phyloP scores from a whole-genome alignment of 106 monocot species.

The Dendrobium chrysotoxum region DNA sequence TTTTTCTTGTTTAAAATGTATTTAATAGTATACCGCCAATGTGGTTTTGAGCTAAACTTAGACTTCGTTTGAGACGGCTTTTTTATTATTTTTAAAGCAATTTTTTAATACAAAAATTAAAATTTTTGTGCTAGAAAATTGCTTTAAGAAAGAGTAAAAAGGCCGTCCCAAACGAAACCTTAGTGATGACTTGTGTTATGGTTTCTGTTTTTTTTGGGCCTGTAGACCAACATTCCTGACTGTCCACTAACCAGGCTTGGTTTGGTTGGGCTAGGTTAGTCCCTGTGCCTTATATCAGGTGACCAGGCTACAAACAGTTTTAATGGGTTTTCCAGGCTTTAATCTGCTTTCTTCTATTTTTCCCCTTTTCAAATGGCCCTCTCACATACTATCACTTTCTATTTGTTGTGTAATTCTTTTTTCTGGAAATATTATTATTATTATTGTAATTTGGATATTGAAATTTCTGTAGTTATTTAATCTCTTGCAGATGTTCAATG shows the following conservation, averaged over 20 bases:
- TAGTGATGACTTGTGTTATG: neutral
- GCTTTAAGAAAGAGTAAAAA: no score
- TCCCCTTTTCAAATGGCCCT: neutral
- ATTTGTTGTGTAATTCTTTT: neutral
- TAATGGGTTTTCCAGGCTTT: neutral
- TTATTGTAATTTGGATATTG: neutral
- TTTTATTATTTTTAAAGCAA: no score
- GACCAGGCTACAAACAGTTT: neutral
- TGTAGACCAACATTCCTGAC: neutral
- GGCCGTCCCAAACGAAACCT: neutral
- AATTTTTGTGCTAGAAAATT: no score
- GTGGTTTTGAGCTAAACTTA: neutral
- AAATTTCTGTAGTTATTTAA: neutral
- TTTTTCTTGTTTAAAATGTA: neutral
- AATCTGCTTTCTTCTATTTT: neutral
- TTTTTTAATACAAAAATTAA: no score
- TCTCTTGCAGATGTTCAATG: constrained; percentile 87
- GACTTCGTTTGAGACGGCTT: no score
- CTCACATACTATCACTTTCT: neutral
- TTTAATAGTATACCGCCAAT: neutral
- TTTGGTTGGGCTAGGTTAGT: neutral
- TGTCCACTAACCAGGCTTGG: neutral
- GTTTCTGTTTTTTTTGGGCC: neutral
- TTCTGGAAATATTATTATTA: neutral
- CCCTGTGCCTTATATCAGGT: neutral